phyloP scores from a whole-genome alignment of 1,284 basidiomycete species.

The Ustilago tritici region DNA sequence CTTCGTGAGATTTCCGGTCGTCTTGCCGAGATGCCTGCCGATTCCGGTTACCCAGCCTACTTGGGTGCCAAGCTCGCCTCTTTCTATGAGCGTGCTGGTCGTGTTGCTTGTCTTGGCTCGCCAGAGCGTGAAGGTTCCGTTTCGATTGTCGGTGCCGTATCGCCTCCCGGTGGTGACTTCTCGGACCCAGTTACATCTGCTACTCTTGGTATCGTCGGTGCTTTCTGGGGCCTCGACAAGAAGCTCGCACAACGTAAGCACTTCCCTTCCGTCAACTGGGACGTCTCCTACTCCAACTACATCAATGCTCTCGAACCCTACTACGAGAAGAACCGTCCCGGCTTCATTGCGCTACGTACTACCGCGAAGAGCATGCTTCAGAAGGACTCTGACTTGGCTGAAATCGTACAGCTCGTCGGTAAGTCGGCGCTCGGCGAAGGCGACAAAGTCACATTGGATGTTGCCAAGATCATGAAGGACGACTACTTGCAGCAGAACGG shows the following conservation, averaged over 20 bases:
- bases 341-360: constrained; percentile 90
- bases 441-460: constrained; percentile 98
- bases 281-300: constrained; percentile 98
- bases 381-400: constrained; percentile 97
- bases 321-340: constrained; percentile 87
- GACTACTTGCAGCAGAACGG: constrained; percentile 99
- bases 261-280: constrained; percentile 99
- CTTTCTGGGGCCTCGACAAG: constrained; percentile 83
- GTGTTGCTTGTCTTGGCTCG: constrained; percentile 90
- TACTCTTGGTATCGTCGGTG: constrained; percentile 97
- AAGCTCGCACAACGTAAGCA: constrained; percentile 97
- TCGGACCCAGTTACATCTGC: constrained; percentile 98
- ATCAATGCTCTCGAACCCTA: constrained; percentile 92
- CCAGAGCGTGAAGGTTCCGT: constrained; percentile 91
- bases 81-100: constrained; percentile 99
- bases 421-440: constrained; percentile 96
- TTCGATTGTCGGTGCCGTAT: constrained; percentile 98
- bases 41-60: constrained; percentile 95
- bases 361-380: constrained; percentile 96
- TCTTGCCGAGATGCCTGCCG: constrained; percentile 99
- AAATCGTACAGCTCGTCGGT: constrained; percentile 98
- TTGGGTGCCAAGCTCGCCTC: constrained; percentile 93
- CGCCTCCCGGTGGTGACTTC: constrained; percentile 98
- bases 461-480: constrained; percentile 91
- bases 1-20: constrained; percentile 99